Percentiles rank a stretch among this genome's conserved stretches.
phyloP scores from a whole-genome alignment of 768 basidiomycete genomes.

The Serpula lacrymans region DNA sequence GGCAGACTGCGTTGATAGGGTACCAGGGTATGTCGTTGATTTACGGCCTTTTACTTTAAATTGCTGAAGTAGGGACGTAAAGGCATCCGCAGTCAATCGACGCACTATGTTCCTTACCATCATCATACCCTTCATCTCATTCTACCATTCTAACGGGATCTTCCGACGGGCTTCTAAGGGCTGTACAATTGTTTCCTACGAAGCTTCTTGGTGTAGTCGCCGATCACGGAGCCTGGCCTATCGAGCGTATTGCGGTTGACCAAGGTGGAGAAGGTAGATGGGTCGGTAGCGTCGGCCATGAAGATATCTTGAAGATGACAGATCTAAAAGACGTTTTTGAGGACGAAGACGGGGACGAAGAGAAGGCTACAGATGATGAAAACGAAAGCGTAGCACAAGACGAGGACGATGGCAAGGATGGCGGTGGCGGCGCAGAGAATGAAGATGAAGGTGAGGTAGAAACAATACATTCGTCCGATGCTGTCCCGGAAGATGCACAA shows the following conservation, averaged over 20 bases:
- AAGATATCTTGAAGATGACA: constrained; percentile 80
- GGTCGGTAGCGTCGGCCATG: constrained; percentile 93
- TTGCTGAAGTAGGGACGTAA: constrained; percentile 13
- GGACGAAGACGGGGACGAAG: constrained; percentile 29
- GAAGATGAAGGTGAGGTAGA: constrained; percentile 14
- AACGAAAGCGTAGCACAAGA: constrained; percentile 20
- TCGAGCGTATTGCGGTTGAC: constrained; percentile 80
- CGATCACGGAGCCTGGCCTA: constrained; percentile 89
- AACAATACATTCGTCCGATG: too few relatives aligned
- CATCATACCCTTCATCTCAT: constrained; percentile 56
- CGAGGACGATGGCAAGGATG: constrained; percentile 15
- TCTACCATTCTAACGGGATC: constrained; percentile 84
- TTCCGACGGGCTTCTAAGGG: constrained; percentile 86
- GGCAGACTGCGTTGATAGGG: constrained; percentile 88
- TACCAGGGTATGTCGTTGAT: constrained; percentile 63
- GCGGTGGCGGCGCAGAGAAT: constrained; percentile 8
- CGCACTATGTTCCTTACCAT: constrained; percentile 72
- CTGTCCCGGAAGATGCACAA: constrained; percentile 4
- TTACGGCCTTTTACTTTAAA: neutral
- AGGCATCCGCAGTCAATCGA: constrained; percentile 93
- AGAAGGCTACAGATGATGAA: constrained; percentile 22
- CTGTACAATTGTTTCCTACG: constrained; percentile 84
- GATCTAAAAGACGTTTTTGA: constrained; percentile 77
- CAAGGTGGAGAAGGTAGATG: constrained; percentile 61
- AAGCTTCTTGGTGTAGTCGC: constrained; percentile 87